Conservation (phyloP, 1,284 basidiomycete genomes). For the Papiliotrema laurentii region DNA sequence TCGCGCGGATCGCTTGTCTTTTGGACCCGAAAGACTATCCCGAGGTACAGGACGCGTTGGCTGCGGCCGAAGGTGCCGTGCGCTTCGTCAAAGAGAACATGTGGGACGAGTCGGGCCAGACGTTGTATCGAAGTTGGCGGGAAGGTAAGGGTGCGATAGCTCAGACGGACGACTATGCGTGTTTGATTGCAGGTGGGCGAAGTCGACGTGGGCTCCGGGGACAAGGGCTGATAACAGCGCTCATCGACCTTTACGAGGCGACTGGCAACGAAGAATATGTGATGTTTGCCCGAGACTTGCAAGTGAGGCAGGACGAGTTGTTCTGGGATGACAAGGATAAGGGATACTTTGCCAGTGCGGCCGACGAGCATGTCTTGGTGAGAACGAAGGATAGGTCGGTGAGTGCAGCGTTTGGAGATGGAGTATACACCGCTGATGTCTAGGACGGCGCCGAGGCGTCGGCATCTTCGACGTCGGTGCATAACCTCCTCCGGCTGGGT, state of each 20-base stretch:
- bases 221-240: constrained; percentile 12
- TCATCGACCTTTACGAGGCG: constrained; percentile 49
- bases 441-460: constrained; percentile 53
- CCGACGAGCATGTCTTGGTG: constrained; percentile 48
- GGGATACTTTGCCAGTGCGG: constrained; percentile 50
- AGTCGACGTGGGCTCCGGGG: not conserved
- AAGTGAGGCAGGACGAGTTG: constrained; percentile 49
- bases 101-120: constrained; percentile 19
- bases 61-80: constrained; percentile 20
- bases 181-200: constrained; percentile 24
- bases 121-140: constrained; percentile 32
- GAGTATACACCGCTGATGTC: not conserved
- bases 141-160: constrained; percentile 38
- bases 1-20: constrained; percentile 19
- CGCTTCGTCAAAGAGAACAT: constrained; percentile 26
- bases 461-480: constrained; percentile 46
- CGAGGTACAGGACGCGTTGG: constrained; percentile 10
- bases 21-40: constrained; percentile 18
- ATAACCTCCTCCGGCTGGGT: constrained; percentile 49
- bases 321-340: constrained; percentile 50
- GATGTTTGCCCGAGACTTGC: constrained; percentile 46
- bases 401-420: not conserved
- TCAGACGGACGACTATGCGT: constrained; percentile 45
- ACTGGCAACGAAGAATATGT: constrained; percentile 45
- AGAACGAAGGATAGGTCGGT: constrained; percentile 50